phyloP scores from a whole-genome alignment of 2,329 filamentous ascomycete genomes.

The Curvularia verruculosa region DNA sequence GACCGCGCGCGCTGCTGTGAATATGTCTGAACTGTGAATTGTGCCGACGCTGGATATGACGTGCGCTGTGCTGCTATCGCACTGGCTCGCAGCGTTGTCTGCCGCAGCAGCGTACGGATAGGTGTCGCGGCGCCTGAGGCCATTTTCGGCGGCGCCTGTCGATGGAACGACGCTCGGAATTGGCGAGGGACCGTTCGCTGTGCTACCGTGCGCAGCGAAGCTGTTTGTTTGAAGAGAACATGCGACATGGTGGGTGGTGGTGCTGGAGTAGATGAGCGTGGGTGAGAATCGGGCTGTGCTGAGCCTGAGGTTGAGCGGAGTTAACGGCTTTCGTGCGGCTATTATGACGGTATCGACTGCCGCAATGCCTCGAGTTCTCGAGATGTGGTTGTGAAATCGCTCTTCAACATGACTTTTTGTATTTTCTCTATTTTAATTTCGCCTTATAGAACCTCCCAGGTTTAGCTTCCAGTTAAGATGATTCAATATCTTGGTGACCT shows the following conservation, averaged over 20 bases:
- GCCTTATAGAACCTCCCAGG: not conserved
- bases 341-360: slow-evolving; percentile 1
- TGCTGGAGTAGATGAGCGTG: slow-evolving; percentile 7
- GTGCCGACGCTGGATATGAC: slow-evolving; percentile 28
- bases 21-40: slow-evolving; percentile 22
- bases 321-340: slow-evolving; percentile 10
- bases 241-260: slow-evolving; percentile 24
- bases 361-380: not conserved
- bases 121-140: slow-evolving; percentile 28
- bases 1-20: slow-evolving; percentile 28
- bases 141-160: slow-evolving; percentile 31
- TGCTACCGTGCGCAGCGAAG: slow-evolving; percentile 15
- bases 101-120: slow-evolving; percentile 40
- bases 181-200: slow-evolving; percentile 18
- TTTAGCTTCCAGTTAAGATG: not conserved
- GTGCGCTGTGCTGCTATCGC: slow-evolving; percentile 31
- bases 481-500: not conserved
- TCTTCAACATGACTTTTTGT: not conserved
- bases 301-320: slow-evolving; percentile 26
- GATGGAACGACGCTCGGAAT: slow-evolving; percentile 20
- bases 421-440: not conserved
- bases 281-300: slow-evolving; percentile 15
- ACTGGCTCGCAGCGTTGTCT: slow-evolving; percentile 34
- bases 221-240: slow-evolving; percentile 20
- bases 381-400: not conserved